These are phyloP conservation scores for Trichophyton simii DNA, from an alignment of 2,329 filamentous ascomycete genomes.

Conservation along the genomic window DNA sequence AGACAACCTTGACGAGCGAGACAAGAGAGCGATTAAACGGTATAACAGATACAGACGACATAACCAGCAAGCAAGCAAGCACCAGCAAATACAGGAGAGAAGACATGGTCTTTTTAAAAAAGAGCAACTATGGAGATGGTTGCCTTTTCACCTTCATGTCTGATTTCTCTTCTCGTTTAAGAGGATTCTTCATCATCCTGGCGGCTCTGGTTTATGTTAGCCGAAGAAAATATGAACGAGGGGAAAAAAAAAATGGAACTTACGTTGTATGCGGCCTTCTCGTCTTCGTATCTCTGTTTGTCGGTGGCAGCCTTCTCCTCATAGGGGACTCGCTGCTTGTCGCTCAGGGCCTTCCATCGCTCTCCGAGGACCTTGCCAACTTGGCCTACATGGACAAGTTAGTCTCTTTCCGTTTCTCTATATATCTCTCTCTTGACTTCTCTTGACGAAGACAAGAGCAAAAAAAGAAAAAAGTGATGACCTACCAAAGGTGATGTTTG, in stretches of 20 bases:
- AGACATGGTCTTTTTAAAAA: neutral
- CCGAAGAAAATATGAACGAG: neutral
- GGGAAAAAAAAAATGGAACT: conserved; percentile 26
- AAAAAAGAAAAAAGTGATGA: conserved; percentile 7
- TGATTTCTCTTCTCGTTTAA: conserved; percentile 6
- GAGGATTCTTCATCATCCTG: conserved; percentile 14
- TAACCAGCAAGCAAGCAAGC: conserved; percentile 4
- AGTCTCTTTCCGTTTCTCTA: neutral
- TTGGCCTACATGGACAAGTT: conserved; percentile 49
- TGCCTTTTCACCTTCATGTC: neutral
- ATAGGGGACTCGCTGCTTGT: conserved; percentile 86
- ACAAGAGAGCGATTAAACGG: conserved; percentile 2
- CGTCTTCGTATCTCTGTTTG: conserved; percentile 98
- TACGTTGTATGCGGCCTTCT: conserved; percentile 91
- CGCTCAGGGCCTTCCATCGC: conserved; percentile 93
- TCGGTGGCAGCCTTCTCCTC: conserved; percentile 92
- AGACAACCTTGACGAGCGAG: neutral
- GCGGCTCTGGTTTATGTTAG: conserved; percentile 4
- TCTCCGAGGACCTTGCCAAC: conserved; percentile 97
- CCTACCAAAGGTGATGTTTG: conserved; percentile 87
- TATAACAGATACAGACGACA: neutral
- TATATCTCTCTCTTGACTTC: neutral
- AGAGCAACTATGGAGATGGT: neutral
- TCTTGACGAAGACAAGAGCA: neutral
- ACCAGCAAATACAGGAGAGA: neutral